Evolutionary conservation across 768 basidiomycete genomes (phyloP).

Genomic region (Neoboletus brunneissimus): DNA sequence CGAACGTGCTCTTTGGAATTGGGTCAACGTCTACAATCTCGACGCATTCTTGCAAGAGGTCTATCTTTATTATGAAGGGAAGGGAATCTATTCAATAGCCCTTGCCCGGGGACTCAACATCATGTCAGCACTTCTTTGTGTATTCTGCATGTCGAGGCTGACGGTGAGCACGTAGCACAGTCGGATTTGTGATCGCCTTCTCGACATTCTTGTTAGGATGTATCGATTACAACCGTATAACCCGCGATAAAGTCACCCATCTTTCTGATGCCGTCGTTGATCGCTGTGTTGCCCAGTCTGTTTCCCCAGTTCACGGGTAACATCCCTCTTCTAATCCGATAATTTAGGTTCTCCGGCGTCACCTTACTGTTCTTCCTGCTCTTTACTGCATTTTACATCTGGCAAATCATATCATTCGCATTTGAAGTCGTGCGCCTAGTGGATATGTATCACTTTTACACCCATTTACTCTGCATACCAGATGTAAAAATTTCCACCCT

Average conservation of each 20-base stretch:
- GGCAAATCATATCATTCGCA: slow-evolving; percentile 81
- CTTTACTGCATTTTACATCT: slow-evolving; percentile 84
- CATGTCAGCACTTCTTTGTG: slow-evolving; percentile 60
- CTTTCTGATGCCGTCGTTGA: slow-evolving; percentile 81
- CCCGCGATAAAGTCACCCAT: slow-evolving; percentile 59
- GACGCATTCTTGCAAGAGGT: slow-evolving; percentile 95
- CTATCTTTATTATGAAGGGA: slow-evolving; percentile 94
- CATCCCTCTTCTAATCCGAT: slow-evolving; percentile 15
- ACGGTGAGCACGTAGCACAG: slow-evolving; percentile 61
- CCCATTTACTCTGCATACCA: slow-evolving; percentile 87
- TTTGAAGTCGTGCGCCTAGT: slow-evolving; percentile 74
- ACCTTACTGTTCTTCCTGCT: slow-evolving; percentile 80
- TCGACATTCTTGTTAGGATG: slow-evolving; percentile 95
- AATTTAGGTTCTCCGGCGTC: slow-evolving; percentile 73
- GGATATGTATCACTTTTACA: slow-evolving; percentile 97
- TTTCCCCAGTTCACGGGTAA: slow-evolving; percentile 2
- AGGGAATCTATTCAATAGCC: slow-evolving; percentile 94
- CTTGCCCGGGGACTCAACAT: slow-evolving; percentile 90
- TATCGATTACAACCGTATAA: slow-evolving; percentile 85
- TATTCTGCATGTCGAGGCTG: slow-evolving; percentile 18
- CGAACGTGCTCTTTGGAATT: slow-evolving; percentile 95
- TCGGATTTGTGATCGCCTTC: slow-evolving; percentile 98
- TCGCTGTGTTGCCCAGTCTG: slow-evolving; percentile 81
- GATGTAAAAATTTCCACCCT: slow-evolving; percentile 57
- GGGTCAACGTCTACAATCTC: slow-evolving; percentile 98